Percentiles rank a stretch among this genome's conserved stretches.
These are phyloP conservation scores for Trichoderma gamsii DNA, from an alignment of 495 filamentous ascomycete species.

Conservation along the genomic window DNA sequence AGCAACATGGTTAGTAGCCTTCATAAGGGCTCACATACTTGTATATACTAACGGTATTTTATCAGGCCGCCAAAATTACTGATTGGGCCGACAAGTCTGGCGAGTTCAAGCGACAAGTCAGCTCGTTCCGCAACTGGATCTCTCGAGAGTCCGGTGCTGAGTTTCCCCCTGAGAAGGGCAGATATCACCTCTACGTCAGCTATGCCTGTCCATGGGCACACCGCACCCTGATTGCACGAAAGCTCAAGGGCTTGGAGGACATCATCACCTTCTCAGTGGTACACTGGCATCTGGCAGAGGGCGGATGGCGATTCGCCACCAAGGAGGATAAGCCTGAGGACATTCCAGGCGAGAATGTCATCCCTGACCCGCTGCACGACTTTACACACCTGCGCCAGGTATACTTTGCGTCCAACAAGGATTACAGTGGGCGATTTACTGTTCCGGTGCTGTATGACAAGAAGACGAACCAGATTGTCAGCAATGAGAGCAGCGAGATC, in stretches of 20 bases:
- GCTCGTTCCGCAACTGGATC: constrained; percentile 66
- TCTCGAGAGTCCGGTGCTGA: constrained; percentile 49
- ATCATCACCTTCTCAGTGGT: constrained; percentile 64
- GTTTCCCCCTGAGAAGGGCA: constrained; percentile 66
- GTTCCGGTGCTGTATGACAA: constrained; percentile 77
- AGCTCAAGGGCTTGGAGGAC: constrained; percentile 73
- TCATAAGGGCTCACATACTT: background rate
- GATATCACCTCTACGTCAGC: constrained; percentile 75
- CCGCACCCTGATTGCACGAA: constrained; percentile 64
- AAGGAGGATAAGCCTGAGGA: constrained; percentile 45
- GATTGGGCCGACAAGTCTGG: constrained; percentile 82
- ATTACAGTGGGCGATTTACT: constrained; percentile 70
- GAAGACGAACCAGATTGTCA: constrained; percentile 65
- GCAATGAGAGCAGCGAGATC: constrained; percentile 82
- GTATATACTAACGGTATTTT: background rate
- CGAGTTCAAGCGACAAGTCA: constrained; percentile 80
- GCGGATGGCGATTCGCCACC: constrained; percentile 75
- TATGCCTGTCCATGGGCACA: constrained; percentile 81
- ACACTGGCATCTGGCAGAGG: constrained; percentile 58
- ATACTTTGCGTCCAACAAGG: constrained; percentile 61
- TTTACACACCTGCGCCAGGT: constrained; percentile 58
- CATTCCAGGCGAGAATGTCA: constrained; percentile 42
- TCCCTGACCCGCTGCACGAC: constrained; percentile 57
- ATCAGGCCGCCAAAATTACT: constrained; percentile 53
- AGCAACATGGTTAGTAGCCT: constrained; percentile 1